phyloP scores from a whole-genome alignment of 2,329 filamentous ascomycete genomes.

The Paraphoma sp. region DNA sequence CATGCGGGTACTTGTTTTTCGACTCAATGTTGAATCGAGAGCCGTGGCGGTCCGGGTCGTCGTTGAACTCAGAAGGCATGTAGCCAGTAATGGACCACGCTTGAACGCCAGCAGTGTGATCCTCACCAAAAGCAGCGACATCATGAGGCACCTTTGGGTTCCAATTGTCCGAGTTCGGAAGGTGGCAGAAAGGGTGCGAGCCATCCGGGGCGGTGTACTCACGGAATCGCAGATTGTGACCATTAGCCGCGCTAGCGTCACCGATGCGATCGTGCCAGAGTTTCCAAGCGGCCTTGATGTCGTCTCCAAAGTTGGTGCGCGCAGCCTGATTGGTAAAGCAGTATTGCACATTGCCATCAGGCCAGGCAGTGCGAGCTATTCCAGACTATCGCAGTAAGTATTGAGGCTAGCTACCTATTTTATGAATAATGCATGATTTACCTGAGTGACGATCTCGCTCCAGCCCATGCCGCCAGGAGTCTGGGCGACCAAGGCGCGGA shows the following conservation, averaged over 20 bases:
- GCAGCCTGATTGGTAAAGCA: constrained; percentile 1
- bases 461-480: not conserved
- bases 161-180: not conserved
- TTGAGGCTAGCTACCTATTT: too few species aligned
- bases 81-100: constrained; percentile 2
- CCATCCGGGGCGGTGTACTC: constrained; percentile 1
- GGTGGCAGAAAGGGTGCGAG: not conserved
- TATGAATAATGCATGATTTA: too few species aligned
- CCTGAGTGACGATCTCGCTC: constrained; percentile 3
- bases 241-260: not conserved
- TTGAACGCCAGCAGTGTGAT: not conserved
- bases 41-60: constrained; percentile 1
- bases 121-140: not conserved
- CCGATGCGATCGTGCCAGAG: constrained; percentile 5
- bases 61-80: constrained; percentile 1
- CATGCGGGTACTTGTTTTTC: not conserved
- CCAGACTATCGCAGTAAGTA: not conserved
- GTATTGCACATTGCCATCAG: constrained; percentile 1
- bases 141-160: constrained; percentile 1
- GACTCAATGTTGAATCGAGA: not conserved
- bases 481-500: not conserved
- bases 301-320: not conserved
- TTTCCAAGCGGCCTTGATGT: constrained; percentile 5
- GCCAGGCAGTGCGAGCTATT: constrained; percentile 2
- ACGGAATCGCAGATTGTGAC: constrained; percentile 3